phyloP scores from a whole-genome alignment of 345 rosid species.

The Ceriops zippeliana region DNA sequence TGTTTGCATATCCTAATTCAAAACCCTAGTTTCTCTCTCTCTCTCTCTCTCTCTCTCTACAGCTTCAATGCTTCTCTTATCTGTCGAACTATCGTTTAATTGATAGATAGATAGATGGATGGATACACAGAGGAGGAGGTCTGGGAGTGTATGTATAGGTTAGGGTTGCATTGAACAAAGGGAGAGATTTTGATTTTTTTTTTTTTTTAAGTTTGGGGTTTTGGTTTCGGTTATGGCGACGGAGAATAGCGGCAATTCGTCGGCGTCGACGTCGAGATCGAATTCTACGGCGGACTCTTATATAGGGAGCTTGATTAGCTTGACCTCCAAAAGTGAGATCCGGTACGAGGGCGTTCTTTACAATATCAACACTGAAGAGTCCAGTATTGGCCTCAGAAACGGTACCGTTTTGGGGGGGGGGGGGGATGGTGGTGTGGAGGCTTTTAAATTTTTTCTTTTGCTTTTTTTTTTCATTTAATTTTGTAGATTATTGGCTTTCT shows the following conservation, averaged over 20 bases:
- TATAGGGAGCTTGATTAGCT: conserved; percentile 92
- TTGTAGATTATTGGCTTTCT: not conserved
- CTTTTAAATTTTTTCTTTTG: not conserved
- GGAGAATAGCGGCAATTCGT: conserved; percentile 38
- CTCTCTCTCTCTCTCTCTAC: not conserved
- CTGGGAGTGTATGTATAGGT: not conserved
- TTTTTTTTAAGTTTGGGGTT: too few species aligned
- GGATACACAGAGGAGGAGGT: not conserved
- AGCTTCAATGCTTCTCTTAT: not conserved
- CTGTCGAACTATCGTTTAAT: not conserved
- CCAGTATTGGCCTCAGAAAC: conserved; percentile 87
- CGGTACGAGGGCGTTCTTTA: conserved; percentile 91
- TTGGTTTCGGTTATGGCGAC: conserved; percentile 44
- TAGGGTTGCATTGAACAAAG: not conserved
- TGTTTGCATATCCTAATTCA: too few species aligned
- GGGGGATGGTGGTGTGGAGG: too few species aligned
- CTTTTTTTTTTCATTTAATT: too few species aligned
- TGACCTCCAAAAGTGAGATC: conserved; percentile 96
- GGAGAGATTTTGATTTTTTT: not conserved
- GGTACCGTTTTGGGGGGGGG: conserved; percentile 38
- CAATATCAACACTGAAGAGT: conserved; percentile 92
- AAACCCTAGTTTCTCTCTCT: too few species aligned
- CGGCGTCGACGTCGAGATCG: conserved; percentile 56
- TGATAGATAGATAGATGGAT: not conserved
- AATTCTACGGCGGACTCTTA: conserved; percentile 73